Evolutionary conservation across 139 green algal species (phyloP).

Genomic region (Chlorella ohadii): DNA sequence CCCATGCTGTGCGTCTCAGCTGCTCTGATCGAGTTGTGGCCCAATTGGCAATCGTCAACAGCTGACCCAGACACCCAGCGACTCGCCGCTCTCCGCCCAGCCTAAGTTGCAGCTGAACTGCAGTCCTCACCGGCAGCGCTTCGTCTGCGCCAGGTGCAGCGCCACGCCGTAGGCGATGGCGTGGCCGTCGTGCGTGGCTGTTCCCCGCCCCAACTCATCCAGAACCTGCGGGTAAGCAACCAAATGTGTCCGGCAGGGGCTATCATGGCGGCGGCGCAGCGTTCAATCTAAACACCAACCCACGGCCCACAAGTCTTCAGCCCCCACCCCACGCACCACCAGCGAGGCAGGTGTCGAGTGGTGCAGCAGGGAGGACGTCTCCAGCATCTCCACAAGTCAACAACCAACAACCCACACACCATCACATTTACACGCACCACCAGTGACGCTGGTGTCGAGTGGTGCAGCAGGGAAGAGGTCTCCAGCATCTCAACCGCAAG

Average conservation of each 20-base stretch:
- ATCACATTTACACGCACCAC: no score
- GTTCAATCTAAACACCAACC: no score
- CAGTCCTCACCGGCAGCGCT: slow-evolving; percentile 29
- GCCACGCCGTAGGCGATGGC: slow-evolving; percentile 77
- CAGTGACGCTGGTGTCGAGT: slow-evolving; percentile 51
- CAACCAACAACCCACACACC: no score
- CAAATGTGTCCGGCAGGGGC: not conserved
- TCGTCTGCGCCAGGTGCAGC: slow-evolving; percentile 3
- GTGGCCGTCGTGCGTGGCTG: slow-evolving; percentile 68
- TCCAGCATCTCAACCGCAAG: slow-evolving; percentile 76
- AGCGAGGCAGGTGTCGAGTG: slow-evolving; percentile 54
- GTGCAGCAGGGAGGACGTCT: slow-evolving; percentile 49
- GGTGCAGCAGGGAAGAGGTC: slow-evolving; percentile 41
- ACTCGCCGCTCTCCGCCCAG: no score
- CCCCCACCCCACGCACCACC: slow-evolving; percentile 49
- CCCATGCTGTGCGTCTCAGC: no score
- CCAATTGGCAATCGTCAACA: no score
- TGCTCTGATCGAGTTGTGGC: no score
- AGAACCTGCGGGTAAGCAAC: slow-evolving; percentile 54
- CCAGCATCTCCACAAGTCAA: slow-evolving; percentile 75
- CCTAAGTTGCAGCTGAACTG: no score
- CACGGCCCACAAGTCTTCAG: no score
- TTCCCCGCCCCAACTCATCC: slow-evolving; percentile 85
- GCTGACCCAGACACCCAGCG: no score
- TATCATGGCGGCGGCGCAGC: no score